Base-by-base conservation (phyloP, 2,329 filamentous ascomycete genomes). In the Xylaria sp. region DNA sequence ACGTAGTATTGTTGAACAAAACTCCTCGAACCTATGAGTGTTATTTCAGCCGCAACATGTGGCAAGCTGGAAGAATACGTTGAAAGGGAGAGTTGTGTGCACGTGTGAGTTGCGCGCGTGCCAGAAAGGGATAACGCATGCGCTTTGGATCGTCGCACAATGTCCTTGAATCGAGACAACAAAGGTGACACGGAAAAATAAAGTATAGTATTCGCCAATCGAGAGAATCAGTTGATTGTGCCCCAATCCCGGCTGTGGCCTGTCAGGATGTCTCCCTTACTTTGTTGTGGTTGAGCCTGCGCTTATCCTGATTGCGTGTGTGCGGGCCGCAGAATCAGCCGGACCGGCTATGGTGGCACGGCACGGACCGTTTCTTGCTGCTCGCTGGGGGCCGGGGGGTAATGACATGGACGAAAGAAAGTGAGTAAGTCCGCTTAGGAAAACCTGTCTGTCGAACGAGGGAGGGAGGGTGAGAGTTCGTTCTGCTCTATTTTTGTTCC, bases 1-100 rank as follows among this genome's bases (percentile, higher is more conserved):
- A 34, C 6, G 13, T 28, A 28, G 34, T 23, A 15, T 4, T 25
- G 13, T 34, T n/a, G 25, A 46, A 46, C 9, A 12, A 76, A 28
- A 28, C 2, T 3, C 28, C 2, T 28, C 5, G 28, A 28, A 80
- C 82, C 81, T 76, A 81, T 5, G 25, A 25, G 46, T 48, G 37
- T 54, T 12, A 28, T 25, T 46, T 81, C 81, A 72, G 75, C 75
- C 76, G 74, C 72, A 76, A 73, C 23, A 37, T 59, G n/a, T 12
- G 15, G n/a, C 15, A 44, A 23, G 44, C 23, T 15, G 46, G 44
- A 13, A 39, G 54, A 52, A 52, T 44, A 58, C 32, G 55, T 10
- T 46, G 39, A 34, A 6, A 37, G 34, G 10, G 34, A 9, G 5
- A 9, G 4, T 28, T 37, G 34, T 10, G 34, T 37, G 34, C 34